phyloP scores from a whole-genome alignment of 1,284 basidiomycete genomes.

The Polyporus tsugae region DNA sequence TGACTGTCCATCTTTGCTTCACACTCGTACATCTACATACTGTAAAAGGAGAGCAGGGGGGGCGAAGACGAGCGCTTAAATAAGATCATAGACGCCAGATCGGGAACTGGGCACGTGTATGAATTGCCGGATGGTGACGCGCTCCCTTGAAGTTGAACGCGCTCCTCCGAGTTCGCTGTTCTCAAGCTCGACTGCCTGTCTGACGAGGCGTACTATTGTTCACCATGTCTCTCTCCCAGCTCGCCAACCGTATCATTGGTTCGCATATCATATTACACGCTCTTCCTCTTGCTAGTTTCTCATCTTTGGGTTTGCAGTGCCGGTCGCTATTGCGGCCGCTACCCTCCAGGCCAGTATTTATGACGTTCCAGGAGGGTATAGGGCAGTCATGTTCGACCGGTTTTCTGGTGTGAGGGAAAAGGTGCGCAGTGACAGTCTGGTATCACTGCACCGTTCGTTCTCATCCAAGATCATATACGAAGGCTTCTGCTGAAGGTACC shows the following conservation, averaged over 20 bases:
- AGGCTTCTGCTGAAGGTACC: constrained; percentile 92
- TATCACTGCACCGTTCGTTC: too few species aligned
- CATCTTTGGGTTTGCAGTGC: constrained; percentile 60
- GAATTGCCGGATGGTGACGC: constrained; percentile 34
- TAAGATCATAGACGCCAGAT: constrained; percentile 7
- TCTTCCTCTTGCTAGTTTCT: neutral
- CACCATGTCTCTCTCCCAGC: constrained; percentile 49
- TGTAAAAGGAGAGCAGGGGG: too few species aligned
- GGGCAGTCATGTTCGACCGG: constrained; percentile 98
- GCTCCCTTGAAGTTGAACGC: neutral
- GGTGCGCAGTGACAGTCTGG: constrained; percentile 49
- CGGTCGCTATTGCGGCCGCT: constrained; percentile 74
- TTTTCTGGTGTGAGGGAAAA: constrained; percentile 91
- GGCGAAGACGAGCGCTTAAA: too few species aligned
- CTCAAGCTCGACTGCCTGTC: neutral
- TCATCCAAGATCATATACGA: neutral
- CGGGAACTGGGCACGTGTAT: constrained; percentile 24
- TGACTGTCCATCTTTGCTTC: too few species aligned
- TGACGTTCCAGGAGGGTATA: constrained; percentile 93
- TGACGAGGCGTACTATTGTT: neutral
- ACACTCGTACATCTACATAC: too few species aligned
- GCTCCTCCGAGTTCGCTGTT: neutral
- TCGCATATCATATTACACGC: neutral
- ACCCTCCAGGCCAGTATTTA: constrained; percentile 84
- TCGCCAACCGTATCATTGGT: constrained; percentile 45